A percentile compares a stretch with the other conserved stretches of the same genome.
Evolutionary conservation across 1,139 yeast genomes (phyloP).

Genomic region (Suhomyces maxii): DNA sequence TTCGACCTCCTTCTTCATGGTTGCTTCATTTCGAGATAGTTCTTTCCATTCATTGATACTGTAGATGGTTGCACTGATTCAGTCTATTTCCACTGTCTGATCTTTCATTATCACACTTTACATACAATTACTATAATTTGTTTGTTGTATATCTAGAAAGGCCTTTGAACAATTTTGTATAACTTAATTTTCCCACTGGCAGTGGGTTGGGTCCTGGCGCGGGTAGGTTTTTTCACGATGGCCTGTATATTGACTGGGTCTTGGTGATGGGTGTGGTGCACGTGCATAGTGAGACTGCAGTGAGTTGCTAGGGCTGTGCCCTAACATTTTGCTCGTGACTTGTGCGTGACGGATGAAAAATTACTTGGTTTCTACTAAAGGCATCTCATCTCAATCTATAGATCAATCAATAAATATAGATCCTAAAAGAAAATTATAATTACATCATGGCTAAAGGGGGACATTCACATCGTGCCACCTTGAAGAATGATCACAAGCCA

Average conservation of each 20-base stretch:
- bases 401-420: not conserved
- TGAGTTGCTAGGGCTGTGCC: conserved; percentile 7
- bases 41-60: not conserved
- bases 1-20: not conserved
- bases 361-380: not conserved
- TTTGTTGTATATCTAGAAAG: conserved; percentile 10
- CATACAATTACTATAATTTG: conserved; percentile 13
- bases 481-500: conserved; percentile 82
- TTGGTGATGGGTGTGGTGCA: not conserved
- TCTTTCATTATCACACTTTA: not conserved
- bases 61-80: not conserved
- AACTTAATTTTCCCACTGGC: conserved; percentile 8
- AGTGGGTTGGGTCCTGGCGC: conserved; percentile 1
- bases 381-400: conserved; percentile 13
- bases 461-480: conserved; percentile 77
- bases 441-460: conserved; percentile 58
- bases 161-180: conserved; percentile 6
- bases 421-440: not conserved
- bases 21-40: not conserved
- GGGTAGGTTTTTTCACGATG: conserved; percentile 6
- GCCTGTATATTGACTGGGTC: conserved; percentile 5
- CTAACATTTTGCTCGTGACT: conserved; percentile 7
- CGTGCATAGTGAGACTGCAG: conserved; percentile 6
- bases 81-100: not conserved
- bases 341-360: conserved; percentile 8